phyloP scores from a whole-genome alignment of 257 asterid genomes.

The Ilex asprella region DNA sequence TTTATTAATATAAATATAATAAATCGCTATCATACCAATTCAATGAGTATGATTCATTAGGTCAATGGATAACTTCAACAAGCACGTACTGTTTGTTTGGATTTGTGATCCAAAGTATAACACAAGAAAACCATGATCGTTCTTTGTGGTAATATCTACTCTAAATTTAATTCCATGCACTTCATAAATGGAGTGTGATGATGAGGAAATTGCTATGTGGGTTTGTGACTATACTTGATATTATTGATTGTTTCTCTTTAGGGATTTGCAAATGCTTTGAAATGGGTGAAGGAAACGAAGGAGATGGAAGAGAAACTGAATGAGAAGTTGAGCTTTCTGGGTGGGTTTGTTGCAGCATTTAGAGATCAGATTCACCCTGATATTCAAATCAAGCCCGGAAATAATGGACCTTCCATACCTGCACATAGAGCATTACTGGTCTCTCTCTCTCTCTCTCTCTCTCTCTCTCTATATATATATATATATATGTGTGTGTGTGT shows the following conservation, averaged over 20 bases:
- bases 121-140: no score
- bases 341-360: slow-evolving; percentile 57
- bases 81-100: no score
- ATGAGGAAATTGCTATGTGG: no score
- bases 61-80: no score
- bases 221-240: not conserved
- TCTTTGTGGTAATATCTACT: no score
- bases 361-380: slow-evolving; percentile 68
- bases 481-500: no score
- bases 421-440: slow-evolving; percentile 87
- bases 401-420: slow-evolving; percentile 57
- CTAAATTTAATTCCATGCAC: no score
- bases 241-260: slow-evolving; percentile 10
- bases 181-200: no score
- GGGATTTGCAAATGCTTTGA: slow-evolving; percentile 82
- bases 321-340: slow-evolving; percentile 51
- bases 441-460: not conserved
- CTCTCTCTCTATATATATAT: not conserved
- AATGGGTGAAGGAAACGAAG: slow-evolving; percentile 86
- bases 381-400: slow-evolving; percentile 66
- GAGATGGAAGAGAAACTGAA: slow-evolving; percentile 61
- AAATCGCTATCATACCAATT: no score
- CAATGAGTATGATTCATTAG: no score
- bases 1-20: no score
- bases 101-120: no score